Conservation (phyloP, 768 basidiomycete species). For the Trametes meyenii region DNA sequence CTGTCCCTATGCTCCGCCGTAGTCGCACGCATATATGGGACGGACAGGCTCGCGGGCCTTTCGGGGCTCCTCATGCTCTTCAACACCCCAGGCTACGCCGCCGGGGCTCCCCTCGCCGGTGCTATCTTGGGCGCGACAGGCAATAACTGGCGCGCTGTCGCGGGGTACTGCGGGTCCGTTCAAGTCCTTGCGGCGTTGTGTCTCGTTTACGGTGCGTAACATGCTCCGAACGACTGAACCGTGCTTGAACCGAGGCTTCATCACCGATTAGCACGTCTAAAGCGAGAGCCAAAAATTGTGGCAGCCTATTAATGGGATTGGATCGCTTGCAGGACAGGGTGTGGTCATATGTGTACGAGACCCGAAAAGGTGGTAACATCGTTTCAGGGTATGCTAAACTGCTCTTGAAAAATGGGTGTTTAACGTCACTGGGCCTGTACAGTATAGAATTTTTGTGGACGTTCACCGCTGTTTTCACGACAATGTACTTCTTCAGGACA, state of each 20-base stretch:
- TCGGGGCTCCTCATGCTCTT: conserved; percentile 23
- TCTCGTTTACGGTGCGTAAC: conserved; percentile 35
- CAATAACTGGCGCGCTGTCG: conserved; percentile 37
- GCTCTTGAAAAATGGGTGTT: too few species aligned
- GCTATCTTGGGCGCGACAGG: conserved; percentile 35
- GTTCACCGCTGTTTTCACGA: too few species aligned
- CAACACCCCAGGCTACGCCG: conserved; percentile 32
- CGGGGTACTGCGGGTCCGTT: conserved; percentile 34
- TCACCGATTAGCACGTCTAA: conserved; percentile 1
- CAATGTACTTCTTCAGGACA: too few species aligned
- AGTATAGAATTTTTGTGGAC: too few species aligned
- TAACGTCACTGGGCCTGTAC: too few species aligned
- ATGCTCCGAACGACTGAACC: too few species aligned
- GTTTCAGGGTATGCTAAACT: too few species aligned
- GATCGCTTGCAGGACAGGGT: too few species aligned
- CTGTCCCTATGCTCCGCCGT: conserved; percentile 39
- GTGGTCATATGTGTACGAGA: too few species aligned
- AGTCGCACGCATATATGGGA: conserved; percentile 23
- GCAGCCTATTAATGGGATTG: conserved; percentile 22
- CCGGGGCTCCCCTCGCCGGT: conserved; percentile 38
- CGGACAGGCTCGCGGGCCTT: conserved; percentile 23
- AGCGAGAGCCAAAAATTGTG: conserved; percentile 17
- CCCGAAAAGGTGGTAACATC: too few species aligned
- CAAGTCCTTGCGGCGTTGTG: conserved; percentile 35
- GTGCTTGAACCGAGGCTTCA: too few species aligned